Conservation (phyloP, 805 yeast species). For the Ogataea ganodermae region DNA sequence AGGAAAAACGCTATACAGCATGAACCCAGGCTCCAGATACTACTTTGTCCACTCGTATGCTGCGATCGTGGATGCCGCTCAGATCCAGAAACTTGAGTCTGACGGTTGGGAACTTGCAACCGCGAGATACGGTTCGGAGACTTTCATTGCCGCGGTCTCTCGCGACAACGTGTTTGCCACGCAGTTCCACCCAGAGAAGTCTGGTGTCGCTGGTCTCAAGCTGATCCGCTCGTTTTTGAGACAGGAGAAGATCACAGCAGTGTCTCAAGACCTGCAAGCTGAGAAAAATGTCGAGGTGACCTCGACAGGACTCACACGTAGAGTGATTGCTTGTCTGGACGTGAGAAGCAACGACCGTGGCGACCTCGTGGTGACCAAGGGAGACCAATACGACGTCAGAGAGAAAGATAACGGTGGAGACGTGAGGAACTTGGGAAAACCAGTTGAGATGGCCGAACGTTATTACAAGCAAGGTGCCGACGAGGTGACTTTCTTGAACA, state of each 20-base stretch:
- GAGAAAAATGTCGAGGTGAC: conserved; percentile 27
- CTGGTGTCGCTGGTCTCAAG: conserved; percentile 86
- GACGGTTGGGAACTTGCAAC: conserved; percentile 69
- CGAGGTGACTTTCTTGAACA: conserved; percentile 91
- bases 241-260: conserved; percentile 37
- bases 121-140: conserved; percentile 74
- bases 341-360: conserved; percentile 95
- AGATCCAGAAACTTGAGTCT: conserved; percentile 34
- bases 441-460: conserved; percentile 88
- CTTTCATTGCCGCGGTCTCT: conserved; percentile 78
- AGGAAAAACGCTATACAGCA: conserved; percentile 51
- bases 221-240: conserved; percentile 73
- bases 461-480: conserved; percentile 96
- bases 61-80: conserved; percentile 52
- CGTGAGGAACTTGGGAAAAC: conserved; percentile 94
- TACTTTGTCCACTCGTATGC: conserved; percentile 97
- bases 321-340: conserved; percentile 95
- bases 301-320: conserved; percentile 70
- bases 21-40: conserved; percentile 69
- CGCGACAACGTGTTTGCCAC: conserved; percentile 87
- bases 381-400: conserved; percentile 97
- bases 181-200: conserved; percentile 99
- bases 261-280: conserved; percentile 12
- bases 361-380: conserved; percentile 96
- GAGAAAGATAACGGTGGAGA: conserved; percentile 61